phyloP scores from a whole-genome alignment of 306 rosid genomes.

The Corylus heterophylla region DNA sequence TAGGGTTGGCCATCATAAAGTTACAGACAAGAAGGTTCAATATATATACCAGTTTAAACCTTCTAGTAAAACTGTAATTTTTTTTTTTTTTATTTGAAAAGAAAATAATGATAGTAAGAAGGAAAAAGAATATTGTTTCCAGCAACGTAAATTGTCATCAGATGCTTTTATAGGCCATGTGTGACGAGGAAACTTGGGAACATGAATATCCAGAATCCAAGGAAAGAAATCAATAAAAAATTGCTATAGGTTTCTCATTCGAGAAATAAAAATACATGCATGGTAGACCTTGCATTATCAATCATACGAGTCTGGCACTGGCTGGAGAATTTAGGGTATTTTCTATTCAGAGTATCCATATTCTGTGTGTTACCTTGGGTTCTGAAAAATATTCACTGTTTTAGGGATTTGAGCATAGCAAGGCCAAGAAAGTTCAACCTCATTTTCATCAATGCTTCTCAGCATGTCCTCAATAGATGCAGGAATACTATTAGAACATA shows the following conservation, averaged over 20 bases:
- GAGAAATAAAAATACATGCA: conserved; percentile 16
- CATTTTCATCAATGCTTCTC: neutral
- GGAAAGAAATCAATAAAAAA: conserved; percentile 46
- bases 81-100: neutral
- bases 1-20: neutral
- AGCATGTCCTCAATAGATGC: neutral
- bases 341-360: conserved; percentile 24
- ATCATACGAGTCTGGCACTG: conserved; percentile 51
- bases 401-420: conserved; percentile 1
- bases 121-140: neutral
- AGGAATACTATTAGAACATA: neutral
- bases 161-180: conserved; percentile 43
- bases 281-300: conserved; percentile 49
- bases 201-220: conserved; percentile 87
- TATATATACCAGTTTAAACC: neutral
- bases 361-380: conserved; percentile 25
- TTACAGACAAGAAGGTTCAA: neutral
- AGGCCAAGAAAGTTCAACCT: conserved; percentile 3
- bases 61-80: neutral
- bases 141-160: neutral
- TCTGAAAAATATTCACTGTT: conserved; percentile 24
- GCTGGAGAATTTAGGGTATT: conserved; percentile 58
- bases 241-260: conserved; percentile 23
- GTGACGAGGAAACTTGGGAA: conserved; percentile 77
- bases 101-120: neutral